phyloP scores from a whole-genome alignment of 2,329 filamentous ascomycete species.

The Aspergillus carbonarius region DNA sequence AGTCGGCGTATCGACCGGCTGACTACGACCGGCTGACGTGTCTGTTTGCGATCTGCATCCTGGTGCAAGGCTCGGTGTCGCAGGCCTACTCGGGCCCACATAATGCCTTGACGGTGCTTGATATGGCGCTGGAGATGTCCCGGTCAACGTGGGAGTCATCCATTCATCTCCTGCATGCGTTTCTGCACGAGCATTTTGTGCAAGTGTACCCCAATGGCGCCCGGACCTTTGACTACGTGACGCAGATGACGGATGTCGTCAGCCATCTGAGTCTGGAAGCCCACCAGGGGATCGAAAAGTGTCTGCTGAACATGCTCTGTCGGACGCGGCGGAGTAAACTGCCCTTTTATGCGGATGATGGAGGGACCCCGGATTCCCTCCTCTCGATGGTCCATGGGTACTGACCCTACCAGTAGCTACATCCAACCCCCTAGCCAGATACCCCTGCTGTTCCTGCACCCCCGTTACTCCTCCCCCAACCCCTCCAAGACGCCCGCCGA shows the following conservation, averaged over 20 bases:
- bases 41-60: conserved; percentile 20
- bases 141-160: conserved; percentile 14
- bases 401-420: not conserved
- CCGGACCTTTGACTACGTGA: conserved; percentile 16
- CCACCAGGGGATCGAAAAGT: conserved; percentile 25
- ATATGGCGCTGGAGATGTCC: conserved; percentile 7
- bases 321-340: conserved; percentile 5
- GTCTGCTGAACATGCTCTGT: conserved; percentile 24
- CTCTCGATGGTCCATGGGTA: conserved; percentile 23
- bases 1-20: not conserved
- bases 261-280: conserved; percentile 22
- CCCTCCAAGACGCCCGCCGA: conserved; percentile 38
- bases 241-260: conserved; percentile 19
- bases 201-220: conserved; percentile 6
- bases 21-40: conserved; percentile 15
- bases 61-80: conserved; percentile 21
- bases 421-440: too few species aligned
- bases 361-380: conserved; percentile 24
- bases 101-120: conserved; percentile 8
- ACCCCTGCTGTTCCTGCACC: too few species aligned
- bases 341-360: conserved; percentile 12
- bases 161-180: conserved; percentile 8
- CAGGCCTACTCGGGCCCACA: not conserved
- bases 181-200: conserved; percentile 14
- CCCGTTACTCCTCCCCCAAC: conserved; percentile 21